phyloP scores from a whole-genome alignment of 2,329 filamentous ascomycete species.

The Penicillium sp. region DNA sequence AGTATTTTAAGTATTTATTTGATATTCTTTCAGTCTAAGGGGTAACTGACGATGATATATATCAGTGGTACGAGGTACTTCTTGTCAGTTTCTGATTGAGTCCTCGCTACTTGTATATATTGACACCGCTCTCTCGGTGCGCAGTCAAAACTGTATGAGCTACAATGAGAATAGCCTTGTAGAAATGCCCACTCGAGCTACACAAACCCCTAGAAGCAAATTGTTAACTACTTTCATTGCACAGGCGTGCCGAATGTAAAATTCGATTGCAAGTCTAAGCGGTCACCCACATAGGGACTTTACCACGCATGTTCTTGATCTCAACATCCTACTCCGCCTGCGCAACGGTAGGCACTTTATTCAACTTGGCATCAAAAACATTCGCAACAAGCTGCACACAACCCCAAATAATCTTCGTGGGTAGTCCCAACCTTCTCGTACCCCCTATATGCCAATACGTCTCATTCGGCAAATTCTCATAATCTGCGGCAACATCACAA shows the following conservation, averaged over 20 bases:
- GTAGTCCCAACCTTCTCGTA: constrained; percentile 45
- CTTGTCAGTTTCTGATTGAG: background rate
- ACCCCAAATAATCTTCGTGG: constrained; percentile 40
- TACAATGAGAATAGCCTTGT: too few species aligned
- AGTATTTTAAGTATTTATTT: too few species aligned
- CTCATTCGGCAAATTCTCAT: constrained; percentile 49
- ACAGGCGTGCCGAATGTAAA: too few species aligned
- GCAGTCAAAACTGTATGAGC: too few species aligned
- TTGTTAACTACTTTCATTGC: too few species aligned
- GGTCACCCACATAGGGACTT: too few species aligned
- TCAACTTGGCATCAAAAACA: constrained; percentile 34
- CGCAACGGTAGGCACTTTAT: constrained; percentile 39
- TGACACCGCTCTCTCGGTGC: background rate
- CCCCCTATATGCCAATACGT: constrained; percentile 53
- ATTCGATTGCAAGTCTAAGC: too few species aligned
- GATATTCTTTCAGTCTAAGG: background rate
- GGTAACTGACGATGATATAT: background rate
- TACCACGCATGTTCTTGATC: background rate
- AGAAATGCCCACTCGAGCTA: too few species aligned
- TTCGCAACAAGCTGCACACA: constrained; percentile 36
- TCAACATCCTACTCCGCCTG: constrained; percentile 39
- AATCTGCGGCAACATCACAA: constrained; percentile 50
- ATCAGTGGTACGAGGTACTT: background rate
- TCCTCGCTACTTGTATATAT: background rate
- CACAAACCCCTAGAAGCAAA: too few species aligned